Percentiles rank a stretch among this genome's conserved stretches.
Conservation (phyloP, 108 stramenopile genomes). For the Mayamaea pseudoterrestris region DNA sequence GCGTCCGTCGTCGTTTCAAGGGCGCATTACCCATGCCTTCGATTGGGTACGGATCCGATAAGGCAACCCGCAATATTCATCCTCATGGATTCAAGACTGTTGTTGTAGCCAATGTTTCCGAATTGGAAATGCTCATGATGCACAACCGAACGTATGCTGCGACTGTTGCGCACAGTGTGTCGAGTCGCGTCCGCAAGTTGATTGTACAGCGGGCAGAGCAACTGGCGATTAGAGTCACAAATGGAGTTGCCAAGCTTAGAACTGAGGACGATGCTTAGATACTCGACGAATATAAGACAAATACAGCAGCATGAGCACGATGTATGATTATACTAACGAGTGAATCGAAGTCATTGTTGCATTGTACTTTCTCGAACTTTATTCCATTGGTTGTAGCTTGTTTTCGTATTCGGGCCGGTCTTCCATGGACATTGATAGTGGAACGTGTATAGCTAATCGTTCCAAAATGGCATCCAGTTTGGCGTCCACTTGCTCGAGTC, state of each 20-base stretch:
- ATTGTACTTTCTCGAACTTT: too few relatives aligned
- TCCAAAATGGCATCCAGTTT: too few relatives aligned
- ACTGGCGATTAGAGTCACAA: constrained; percentile 89
- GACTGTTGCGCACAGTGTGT: constrained; percentile 94
- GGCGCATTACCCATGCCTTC: constrained; percentile 95
- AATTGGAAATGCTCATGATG: constrained; percentile 99
- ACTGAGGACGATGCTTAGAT: constrained; percentile 92
- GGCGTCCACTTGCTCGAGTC: constrained; percentile 2
- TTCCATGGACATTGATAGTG: too few relatives aligned
- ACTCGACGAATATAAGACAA: constrained; percentile 2
- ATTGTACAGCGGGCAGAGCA: constrained; percentile 97
- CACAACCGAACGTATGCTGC: constrained; percentile 99
- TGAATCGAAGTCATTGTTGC: too few relatives aligned
- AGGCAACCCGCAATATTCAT: constrained; percentile 92
- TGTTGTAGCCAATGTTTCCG: constrained; percentile 90
- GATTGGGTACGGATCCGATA: constrained; percentile 99
- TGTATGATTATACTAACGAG: too few relatives aligned
- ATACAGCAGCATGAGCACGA: background rate
- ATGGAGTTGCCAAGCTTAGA: constrained; percentile 83
- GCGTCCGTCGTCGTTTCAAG: constrained; percentile 99
- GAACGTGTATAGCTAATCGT: too few relatives aligned
- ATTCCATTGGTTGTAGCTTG: too few relatives aligned
- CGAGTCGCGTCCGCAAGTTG: constrained; percentile 81
- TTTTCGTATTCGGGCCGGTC: too few relatives aligned
- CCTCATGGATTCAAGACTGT: constrained; percentile 99